Conservation (phyloP, 148 eudicot genomes). For the Amaranthus cruentus region DNA sequence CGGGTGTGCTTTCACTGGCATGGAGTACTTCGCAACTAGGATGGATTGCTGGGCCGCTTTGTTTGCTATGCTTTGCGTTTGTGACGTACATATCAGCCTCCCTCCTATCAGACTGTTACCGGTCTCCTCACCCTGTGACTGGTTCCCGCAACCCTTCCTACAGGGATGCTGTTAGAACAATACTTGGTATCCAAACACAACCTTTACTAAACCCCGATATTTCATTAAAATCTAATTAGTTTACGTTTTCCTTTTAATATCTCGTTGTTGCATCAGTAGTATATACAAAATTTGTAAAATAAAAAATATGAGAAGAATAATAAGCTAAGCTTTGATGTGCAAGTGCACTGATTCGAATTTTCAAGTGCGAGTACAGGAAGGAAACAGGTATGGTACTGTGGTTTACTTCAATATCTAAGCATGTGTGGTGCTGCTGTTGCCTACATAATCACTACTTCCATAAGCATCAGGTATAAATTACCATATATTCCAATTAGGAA, state of each 20-base stretch:
- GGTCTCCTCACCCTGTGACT: constrained; percentile 17
- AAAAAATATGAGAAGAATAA: too few species aligned
- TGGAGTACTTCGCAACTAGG: constrained; percentile 25
- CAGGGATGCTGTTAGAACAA: constrained; percentile 3
- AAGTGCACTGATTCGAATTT: not conserved
- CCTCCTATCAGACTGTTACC: constrained; percentile 20
- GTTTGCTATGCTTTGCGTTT: constrained; percentile 13
- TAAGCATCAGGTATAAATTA: constrained; percentile 25
- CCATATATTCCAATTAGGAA: not conserved
- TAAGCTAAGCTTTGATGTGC: not conserved
- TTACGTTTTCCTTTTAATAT: too few species aligned
- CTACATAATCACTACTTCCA: constrained; percentile 30
- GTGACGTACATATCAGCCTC: constrained; percentile 11
- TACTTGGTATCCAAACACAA: constrained; percentile 5
- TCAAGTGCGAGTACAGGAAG: constrained; percentile 24
- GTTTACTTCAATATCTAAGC: constrained; percentile 22
- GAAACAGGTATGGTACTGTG: constrained; percentile 31
- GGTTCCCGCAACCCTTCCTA: constrained; percentile 14
- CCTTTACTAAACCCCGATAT: not conserved
- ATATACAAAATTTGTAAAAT: too few species aligned
- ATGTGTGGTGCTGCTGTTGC: constrained; percentile 34
- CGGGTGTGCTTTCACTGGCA: constrained; percentile 25
- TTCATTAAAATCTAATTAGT: not conserved
- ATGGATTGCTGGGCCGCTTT: constrained; percentile 22
- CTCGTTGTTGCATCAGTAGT: too few species aligned